phyloP scores from a whole-genome alignment of 257 asterid genomes.

The Lavandula angustifolia region DNA sequence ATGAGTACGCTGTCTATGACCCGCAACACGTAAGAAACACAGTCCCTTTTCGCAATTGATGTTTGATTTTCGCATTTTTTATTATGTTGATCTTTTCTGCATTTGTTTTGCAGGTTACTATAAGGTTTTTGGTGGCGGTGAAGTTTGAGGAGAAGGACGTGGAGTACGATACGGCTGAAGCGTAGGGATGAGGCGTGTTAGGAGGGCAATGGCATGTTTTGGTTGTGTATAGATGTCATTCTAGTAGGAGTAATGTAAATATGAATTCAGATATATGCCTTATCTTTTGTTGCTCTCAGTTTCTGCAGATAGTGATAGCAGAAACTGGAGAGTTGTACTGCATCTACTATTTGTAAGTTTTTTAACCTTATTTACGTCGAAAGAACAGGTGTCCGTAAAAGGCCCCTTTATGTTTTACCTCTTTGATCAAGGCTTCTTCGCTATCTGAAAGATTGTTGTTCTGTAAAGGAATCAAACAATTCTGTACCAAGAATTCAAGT shows the following conservation, averaged over 20 bases:
- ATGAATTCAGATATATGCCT: neutral
- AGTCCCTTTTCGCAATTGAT: neutral
- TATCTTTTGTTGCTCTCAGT: neutral
- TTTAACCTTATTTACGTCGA: too few relatives aligned
- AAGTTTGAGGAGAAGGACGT: slow-evolving; percentile 71
- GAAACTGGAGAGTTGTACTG: too few relatives aligned
- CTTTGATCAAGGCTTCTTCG: too few relatives aligned
- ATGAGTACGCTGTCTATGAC: slow-evolving; percentile 82
- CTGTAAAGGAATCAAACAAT: too few relatives aligned
- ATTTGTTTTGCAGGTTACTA: too few relatives aligned
- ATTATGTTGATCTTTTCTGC: too few relatives aligned
- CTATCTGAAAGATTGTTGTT: too few relatives aligned
- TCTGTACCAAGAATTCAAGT: too few relatives aligned
- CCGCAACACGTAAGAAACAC: slow-evolving; percentile 56
- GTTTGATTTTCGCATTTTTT: neutral
- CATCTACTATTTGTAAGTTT: too few relatives aligned
- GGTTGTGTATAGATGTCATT: slow-evolving; percentile 21
- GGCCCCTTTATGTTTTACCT: too few relatives aligned
- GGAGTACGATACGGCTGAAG: slow-evolving; percentile 48
- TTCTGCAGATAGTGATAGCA: neutral
- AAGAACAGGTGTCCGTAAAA: too few relatives aligned
- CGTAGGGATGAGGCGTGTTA: neutral
- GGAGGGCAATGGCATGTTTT: slow-evolving; percentile 19
- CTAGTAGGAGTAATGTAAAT: neutral
- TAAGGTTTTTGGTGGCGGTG: slow-evolving; percentile 75